Conservation (phyloP, 2,329 filamentous ascomycete genomes). For the Fusarium sp. region DNA sequence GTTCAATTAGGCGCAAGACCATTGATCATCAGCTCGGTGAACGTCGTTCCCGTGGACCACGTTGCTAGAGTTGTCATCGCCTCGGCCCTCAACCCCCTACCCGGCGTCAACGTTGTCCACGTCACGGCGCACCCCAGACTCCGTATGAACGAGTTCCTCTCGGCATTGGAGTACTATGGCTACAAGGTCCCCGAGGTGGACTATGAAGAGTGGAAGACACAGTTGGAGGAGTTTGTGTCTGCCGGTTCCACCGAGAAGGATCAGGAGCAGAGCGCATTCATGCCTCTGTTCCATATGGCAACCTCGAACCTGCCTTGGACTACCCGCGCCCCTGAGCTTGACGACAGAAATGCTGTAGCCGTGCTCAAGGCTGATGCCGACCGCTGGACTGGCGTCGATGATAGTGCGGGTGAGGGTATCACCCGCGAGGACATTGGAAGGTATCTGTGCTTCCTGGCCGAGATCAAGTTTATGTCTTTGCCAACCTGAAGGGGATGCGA, state of each 20-base stretch:
- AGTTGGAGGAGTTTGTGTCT: constrained; percentile 40
- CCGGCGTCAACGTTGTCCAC: constrained; percentile 72
- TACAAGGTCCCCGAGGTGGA: constrained; percentile 81
- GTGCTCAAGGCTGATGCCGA: constrained; percentile 72
- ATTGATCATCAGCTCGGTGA: constrained; percentile 85
- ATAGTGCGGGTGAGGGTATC: constrained; percentile 56
- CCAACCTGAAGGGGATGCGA: constrained; percentile 30
- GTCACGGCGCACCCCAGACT: constrained; percentile 84
- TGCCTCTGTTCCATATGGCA: constrained; percentile 81
- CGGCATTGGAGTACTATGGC: constrained; percentile 75
- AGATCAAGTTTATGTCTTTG: constrained; percentile 33
- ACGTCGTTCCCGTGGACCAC: constrained; percentile 87
- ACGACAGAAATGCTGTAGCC: constrained; percentile 71
- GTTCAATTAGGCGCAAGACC: constrained; percentile 81
- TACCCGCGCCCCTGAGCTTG: constrained; percentile 78
- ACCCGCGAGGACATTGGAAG: constrained; percentile 30
- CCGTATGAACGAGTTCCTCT: constrained; percentile 81
- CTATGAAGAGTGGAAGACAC: constrained; percentile 59
- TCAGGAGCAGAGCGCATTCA: constrained; percentile 48
- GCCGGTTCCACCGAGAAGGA: constrained; percentile 26
- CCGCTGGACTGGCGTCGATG: constrained; percentile 68
- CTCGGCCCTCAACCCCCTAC: constrained; percentile 69
- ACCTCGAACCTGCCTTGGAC: constrained; percentile 74
- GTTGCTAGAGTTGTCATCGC: constrained; percentile 84
- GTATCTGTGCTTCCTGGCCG: constrained; percentile 22